Evolutionary conservation across 441 rosid species (phyloP), one percentile per base, ranked within the genome.

Genomic region (Croton laevigatus): DNA sequence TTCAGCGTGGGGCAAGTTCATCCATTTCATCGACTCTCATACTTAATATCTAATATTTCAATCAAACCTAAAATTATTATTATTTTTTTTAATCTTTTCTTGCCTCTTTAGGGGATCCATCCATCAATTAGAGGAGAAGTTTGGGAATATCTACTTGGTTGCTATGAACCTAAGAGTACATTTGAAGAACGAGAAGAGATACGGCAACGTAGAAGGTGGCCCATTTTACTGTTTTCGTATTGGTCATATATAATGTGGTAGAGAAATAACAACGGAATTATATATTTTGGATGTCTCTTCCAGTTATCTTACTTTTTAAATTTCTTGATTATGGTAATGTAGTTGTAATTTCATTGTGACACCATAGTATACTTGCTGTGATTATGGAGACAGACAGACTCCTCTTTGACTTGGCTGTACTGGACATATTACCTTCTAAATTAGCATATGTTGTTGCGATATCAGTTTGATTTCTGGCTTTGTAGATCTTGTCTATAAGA

Each of bases 61-160:
- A 69, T 48, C 16, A 62, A 69, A 44, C 60, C 44, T 42, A 37
- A 38, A 9, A 4, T 63, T 59, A 2, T 49, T 59, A n/a, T 20
- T 45, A 44, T 44, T 52, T 10, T 32, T 40, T 51, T 62, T 22
- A 4, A 32, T 17, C 14, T 14, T 44, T 53, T 62, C 66, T 14
- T 48, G 48, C 55, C 59, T 17, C 17, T 37, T 65, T 62, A 92
- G 99, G 97, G 97, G 53, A 82, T 92, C 70, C 97, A 95, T 86
- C 99, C 99, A 66, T 78, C 89, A 23, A 95, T 95, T 73, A 89
- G 97, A 88, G 99, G 96, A 78, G 98, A 95, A 86, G 99, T 95
- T 8, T 95, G 99, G 99, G 99, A 95, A 72, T 91, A 92, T 79
- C 81, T 92, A 34, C 96, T 95, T 57, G 93, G 91, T 23, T 92